A percentile compares a stretch with the other conserved stretches of the same genome.
Evolutionary conservation across 31 red algal genomes (phyloP).

Genomic region (Odonthalia washingtoniensis): DNA sequence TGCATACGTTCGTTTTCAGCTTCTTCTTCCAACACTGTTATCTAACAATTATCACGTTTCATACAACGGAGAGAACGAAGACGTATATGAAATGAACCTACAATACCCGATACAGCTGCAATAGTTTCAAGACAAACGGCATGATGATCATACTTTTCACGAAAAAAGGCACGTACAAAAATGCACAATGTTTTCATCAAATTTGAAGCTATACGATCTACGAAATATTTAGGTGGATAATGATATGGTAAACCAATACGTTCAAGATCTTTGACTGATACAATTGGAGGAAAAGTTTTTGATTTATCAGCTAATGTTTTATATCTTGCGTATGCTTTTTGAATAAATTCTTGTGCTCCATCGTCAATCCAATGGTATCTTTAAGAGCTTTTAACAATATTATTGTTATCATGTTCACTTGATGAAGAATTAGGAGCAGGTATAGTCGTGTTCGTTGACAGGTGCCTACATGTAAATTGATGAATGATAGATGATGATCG

Average conservation of each 20-base stretch:
- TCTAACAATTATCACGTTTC: conserved; percentile 81
- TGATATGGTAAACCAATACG: conserved; percentile 63
- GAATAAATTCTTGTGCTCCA: conserved; percentile 64
- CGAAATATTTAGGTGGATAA: conserved; percentile 53
- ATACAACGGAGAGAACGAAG: conserved; percentile 85
- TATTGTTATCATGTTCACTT: no score
- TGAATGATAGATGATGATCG: no score
- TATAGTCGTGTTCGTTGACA: no score
- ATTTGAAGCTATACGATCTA: conserved; percentile 48
- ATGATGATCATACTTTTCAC: conserved; percentile 92
- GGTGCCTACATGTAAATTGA: no score
- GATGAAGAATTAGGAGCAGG: no score
- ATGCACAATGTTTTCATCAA: conserved; percentile 67
- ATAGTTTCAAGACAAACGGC: conserved; percentile 97
- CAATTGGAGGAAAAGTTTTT: conserved; percentile 64
- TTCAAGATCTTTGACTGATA: conserved; percentile 66
- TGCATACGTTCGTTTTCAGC: conserved; percentile 98
- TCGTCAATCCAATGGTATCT: no score
- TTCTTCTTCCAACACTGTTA: conserved; percentile 88
- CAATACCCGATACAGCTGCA: conserved; percentile 94
- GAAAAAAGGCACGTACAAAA: conserved; percentile 81
- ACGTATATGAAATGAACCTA: conserved; percentile 81
- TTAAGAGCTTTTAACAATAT: no score
- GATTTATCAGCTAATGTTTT: conserved; percentile 61
- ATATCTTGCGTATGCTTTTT: conserved; percentile 61